A percentile compares a stretch with the other conserved stretches of the same genome.
phyloP scores from a whole-genome alignment of 441 rosid species.

The Populus hybrid region DNA sequence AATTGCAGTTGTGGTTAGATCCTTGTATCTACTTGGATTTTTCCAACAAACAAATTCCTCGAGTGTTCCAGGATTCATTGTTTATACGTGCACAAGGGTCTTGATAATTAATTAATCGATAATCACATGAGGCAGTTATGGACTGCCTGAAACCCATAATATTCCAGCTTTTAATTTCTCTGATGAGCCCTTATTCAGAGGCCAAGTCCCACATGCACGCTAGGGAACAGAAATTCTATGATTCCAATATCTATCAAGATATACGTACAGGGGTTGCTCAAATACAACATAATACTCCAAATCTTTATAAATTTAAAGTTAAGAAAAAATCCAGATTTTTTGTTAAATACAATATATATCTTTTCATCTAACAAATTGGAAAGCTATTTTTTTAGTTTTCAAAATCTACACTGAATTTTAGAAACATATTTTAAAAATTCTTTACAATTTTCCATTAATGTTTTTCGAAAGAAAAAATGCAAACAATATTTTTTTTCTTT shows the following conservation, averaged over 20 bases:
- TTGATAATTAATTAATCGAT: not conserved
- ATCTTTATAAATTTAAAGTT: too few relatives aligned
- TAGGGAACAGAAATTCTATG: not conserved
- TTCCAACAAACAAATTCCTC: conserved; percentile 27
- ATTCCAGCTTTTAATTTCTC: not conserved
- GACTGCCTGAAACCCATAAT: not conserved
- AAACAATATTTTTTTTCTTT: too few relatives aligned
- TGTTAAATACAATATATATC: too few relatives aligned
- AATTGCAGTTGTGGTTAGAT: conserved; percentile 7
- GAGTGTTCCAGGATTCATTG: conserved; percentile 21
- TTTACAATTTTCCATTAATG: too few relatives aligned
- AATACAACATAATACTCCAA: not conserved
- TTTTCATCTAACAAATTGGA: too few relatives aligned
- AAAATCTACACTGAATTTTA: too few relatives aligned
- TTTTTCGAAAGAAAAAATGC: too few relatives aligned
- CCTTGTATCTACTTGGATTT: conserved; percentile 21
- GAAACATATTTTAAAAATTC: too few relatives aligned
- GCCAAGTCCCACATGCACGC: conserved; percentile 11
- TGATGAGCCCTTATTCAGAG: conserved; percentile 5
- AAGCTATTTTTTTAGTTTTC: too few relatives aligned
- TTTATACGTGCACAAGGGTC: not conserved
- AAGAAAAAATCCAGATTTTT: too few relatives aligned
- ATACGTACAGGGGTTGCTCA: too few relatives aligned
- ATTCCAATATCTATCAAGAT: not conserved
- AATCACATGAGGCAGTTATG: not conserved